Base-by-base conservation (phyloP, 257 asterid genomes). In the Nicotiana paniculata region DNA sequence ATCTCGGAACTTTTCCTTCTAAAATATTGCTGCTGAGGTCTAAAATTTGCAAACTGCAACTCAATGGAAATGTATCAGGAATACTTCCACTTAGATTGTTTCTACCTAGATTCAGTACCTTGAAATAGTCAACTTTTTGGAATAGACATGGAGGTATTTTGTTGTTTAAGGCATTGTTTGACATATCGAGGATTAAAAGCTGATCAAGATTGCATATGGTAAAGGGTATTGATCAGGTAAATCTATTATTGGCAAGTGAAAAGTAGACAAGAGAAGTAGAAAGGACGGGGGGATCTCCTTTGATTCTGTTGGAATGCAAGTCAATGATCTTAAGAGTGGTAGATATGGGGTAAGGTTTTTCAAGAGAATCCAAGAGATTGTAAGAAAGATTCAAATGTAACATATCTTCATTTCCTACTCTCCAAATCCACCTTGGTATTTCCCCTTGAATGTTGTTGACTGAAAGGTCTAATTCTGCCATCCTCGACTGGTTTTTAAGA, bases 371-470 rank as follows among this genome's bases (percentile, higher is more conserved):
- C 0, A 89, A 43, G 15, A 12, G 82, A 82, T 90, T 90, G 76
- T 8, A 24, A 51, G 90, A 90, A 77, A 90, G 84, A 57, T 90
- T 85, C 74, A 84, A 77, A 85, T 11, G 18, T 17, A 16, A 12
- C 16, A 55, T 8, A 55, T 16, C 63, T 53, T 86, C 68, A 62
- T 54, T 54, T 9, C 55, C 55, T 18, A 70, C 76, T 15, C 55
- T 70, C 92, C 91, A 90, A 37, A 88, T 62, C 91, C 91, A 90
- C 5, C 63, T 85, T 1, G 91, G 90, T 65, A 84, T 69, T 54
- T 86, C 79, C 65, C 91, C 91, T 24, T 43, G 43, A 17, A 88
- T 64, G 8, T 83, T 76, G 70, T 88, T 90, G 61, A 30, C 37
- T 39, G 89, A 87, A 72, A 90, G 88, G 72, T 90, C 93, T 43